A percentile compares a stretch with the other conserved stretches of the same genome.
phyloP scores from a whole-genome alignment of 805 yeast genomes.

The Schizosaccharomyces osmophilus region DNA sequence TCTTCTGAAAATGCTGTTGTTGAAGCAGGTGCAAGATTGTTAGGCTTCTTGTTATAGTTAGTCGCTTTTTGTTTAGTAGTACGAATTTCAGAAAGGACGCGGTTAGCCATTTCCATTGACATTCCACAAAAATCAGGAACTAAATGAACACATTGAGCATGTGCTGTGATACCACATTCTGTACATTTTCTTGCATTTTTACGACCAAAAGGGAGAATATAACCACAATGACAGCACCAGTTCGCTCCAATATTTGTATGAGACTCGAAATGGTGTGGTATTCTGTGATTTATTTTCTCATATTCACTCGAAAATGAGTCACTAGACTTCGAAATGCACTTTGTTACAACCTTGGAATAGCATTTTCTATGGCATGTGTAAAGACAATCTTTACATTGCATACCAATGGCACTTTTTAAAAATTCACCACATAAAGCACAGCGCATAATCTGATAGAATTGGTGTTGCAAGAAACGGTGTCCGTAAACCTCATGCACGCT shows the following conservation, averaged over 20 bases:
- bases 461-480: constrained; percentile 86
- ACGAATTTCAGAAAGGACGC: constrained; percentile 61
- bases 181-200: constrained; percentile 73
- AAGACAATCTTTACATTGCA: constrained; percentile 58
- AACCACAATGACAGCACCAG: constrained; percentile 99
- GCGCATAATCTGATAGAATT: constrained; percentile 85
- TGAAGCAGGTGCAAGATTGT: neutral
- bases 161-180: constrained; percentile 82
- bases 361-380: constrained; percentile 60
- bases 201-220: constrained; percentile 80
- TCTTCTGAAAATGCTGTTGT: constrained; percentile 4
- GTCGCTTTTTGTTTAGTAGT: constrained; percentile 25
- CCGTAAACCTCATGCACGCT: constrained; percentile 75
- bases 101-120: constrained; percentile 91
- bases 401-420: constrained; percentile 51
- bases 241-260: constrained; percentile 80
- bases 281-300: constrained; percentile 77
- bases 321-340: constrained; percentile 53
- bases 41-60: neutral
- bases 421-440: constrained; percentile 96
- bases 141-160: constrained; percentile 69
- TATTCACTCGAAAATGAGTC: constrained; percentile 40
- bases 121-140: constrained; percentile 98
- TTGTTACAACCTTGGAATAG: constrained; percentile 53
- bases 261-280: constrained; percentile 92